Evolutionary conservation across 495 filamentous ascomycete genomes (phyloP), one percentile per base, ranked within the genome.

Genomic region (Neurospora africana): DNA sequence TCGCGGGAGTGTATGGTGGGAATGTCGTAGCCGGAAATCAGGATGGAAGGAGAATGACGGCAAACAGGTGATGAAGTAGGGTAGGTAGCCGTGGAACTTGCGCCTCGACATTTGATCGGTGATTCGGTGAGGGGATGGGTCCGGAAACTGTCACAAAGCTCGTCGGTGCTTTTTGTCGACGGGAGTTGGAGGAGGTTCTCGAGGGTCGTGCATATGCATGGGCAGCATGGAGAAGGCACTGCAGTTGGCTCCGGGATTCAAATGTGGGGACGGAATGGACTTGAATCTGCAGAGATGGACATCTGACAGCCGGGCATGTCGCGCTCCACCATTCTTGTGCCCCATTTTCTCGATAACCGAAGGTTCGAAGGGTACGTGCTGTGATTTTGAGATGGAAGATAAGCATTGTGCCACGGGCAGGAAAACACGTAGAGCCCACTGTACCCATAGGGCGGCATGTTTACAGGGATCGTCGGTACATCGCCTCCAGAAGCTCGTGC

Each of bases 21-120:
- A 92, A 44, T 79, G 77, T 2, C 84, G 79, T 39, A 87, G 69
- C 30, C 82, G 86, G 23, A 92, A 91, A 77, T 98, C 95, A 15
- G 95, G 94, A 76, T 97, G 92, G 13, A 97, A 86, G 0, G 94
- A 97, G 47, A 92, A 95, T 19, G 93, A 95, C 4, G 95, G 95
- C 0, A 98, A 87, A 80, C 97, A 91, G 6, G 94, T 96, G 40
- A 98, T 91, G 79, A 99, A 98, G 84, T 99, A 99, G 74, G 13
- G 38, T 39, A 27, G 23, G 53, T 17, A 23, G 44, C 23, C 23
- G 53, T 27, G 23, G 11, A 61, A 30, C 2, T 61, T 61, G 53
- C 11, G 53, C 21, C 8, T 61, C 21, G 13, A 23, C 0, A 11
- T 27, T 58, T 2, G 4, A 58, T n/a, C 41, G 43, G n/a, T 47